Base-by-base conservation (phyloP, 1,284 basidiomycete genomes). In the Tremellales sp. region DNA sequence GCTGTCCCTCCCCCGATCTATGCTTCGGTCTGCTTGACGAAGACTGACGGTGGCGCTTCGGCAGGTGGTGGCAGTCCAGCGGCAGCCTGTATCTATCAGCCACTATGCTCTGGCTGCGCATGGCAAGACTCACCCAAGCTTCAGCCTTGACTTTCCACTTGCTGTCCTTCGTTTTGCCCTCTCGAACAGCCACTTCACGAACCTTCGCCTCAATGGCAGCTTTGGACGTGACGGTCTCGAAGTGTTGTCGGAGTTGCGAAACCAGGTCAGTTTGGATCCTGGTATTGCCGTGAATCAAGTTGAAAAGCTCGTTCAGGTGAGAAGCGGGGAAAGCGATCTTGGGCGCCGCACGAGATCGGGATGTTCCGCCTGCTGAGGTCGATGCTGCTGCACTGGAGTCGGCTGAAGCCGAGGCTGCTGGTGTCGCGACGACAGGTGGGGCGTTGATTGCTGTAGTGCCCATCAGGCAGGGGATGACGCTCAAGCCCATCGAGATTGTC, bases 191-290 rank as follows among this genome's bases (percentile, higher is more conserved):
- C 3, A 70, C 68, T 42, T 72, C 69, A 25, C 62, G 65, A 22
- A 75, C 43, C 54, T 71, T 72, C 19, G 57, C 57, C 49, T 71
- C 70, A 35, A 75, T 72, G 3, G 70, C 68, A n/a, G 56, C 64
- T 46, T 73, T 73, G n/a, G 68, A 63, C 11, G 70, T 54, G 12
- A 71, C 58, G 11, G 42, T 52, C 15, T 62, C 64, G 48, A 73
- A 73, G 10, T 60, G 57, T 1, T 52, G 53, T 35, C 60, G 58
- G n/a, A 75, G 56, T 7, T 62, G 54, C 6, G 60, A 57, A 11
- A 71, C 51, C 2, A 75, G 58, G 24, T 68, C 69, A 10, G 55
- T 53, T 15, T 56, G 58, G 36, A 61, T 64, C 46, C 65, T 65
- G 4, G 61, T 64, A 45, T 62, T 67, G 26, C 68, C 70, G 1